phyloP scores from a whole-genome alignment of 2,329 filamentous ascomycete species.

The Alternaria sp. region DNA sequence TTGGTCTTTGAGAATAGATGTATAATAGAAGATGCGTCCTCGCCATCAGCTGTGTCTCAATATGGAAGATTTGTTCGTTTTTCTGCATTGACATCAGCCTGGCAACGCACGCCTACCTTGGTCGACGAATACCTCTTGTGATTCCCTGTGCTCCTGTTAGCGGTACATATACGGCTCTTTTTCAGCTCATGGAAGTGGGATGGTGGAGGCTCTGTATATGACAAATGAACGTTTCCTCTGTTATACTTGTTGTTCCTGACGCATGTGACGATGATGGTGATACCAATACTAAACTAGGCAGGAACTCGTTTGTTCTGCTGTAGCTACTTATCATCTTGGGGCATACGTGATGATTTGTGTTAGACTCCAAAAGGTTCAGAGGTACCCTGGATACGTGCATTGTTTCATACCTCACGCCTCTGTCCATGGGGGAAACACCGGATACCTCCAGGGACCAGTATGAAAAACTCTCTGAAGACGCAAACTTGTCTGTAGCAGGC shows the following conservation, averaged over 20 bases:
- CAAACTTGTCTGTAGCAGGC: not conserved
- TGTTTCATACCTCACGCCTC: not conserved
- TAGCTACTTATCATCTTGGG: not conserved
- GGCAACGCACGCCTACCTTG: conserved; percentile 12
- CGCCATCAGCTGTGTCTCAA: conserved; percentile 50
- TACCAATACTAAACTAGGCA: not conserved
- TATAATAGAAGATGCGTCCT: conserved; percentile 51
- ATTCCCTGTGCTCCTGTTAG: conserved; percentile 36
- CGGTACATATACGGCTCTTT: conserved; percentile 32
- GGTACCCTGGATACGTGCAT: not conserved
- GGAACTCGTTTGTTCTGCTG: not conserved
- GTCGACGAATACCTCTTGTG: conserved; percentile 17
- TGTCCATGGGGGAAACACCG: not conserved
- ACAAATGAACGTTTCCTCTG: conserved; percentile 16
- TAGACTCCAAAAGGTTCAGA: not conserved
- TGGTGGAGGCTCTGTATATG: conserved; percentile 12
- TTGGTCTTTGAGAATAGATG: conserved; percentile 47
- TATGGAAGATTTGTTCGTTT: conserved; percentile 44
- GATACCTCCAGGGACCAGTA: not conserved
- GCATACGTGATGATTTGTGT: not conserved
- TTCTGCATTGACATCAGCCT: conserved; percentile 25
- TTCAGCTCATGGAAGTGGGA: conserved; percentile 17
- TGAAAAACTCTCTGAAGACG: accelerated
- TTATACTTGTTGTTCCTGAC: not conserved
- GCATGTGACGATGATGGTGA: not conserved